Conservation (phyloP, 2,329 filamentous ascomycete species). For the Fusarium sp. region DNA sequence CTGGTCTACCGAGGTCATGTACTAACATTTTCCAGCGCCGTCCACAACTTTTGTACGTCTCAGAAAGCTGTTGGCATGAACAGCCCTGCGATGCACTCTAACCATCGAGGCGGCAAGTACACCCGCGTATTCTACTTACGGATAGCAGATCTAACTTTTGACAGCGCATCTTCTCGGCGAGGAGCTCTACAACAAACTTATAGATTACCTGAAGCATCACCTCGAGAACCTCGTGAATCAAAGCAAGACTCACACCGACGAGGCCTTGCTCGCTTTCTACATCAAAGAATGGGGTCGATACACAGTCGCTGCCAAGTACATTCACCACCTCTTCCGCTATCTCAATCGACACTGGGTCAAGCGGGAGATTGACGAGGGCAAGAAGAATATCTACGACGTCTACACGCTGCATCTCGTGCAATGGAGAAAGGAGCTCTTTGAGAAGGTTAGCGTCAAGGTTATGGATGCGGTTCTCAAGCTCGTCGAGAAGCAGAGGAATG, state of each 20-base stretch:
- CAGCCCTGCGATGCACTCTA: conserved; percentile 53
- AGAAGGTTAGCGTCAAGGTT: conserved; percentile 83
- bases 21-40: conserved; percentile 70
- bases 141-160: conserved; percentile 23
- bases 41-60: conserved; percentile 99
- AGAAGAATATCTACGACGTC: conserved; percentile 97
- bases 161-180: conserved; percentile 93
- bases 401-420: conserved; percentile 96
- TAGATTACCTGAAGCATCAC: conserved; percentile 83
- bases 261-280: conserved; percentile 90
- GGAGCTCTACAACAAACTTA: conserved; percentile 93
- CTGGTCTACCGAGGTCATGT: neutral
- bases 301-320: conserved; percentile 94
- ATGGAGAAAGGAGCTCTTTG: conserved; percentile 93
- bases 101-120: conserved; percentile 69
- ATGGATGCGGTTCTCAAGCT: conserved; percentile 96
- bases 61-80: conserved; percentile 85
- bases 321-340: conserved; percentile 96
- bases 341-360: conserved; percentile 99
- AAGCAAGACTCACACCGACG: conserved; percentile 85
- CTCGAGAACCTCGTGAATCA: conserved; percentile 75
- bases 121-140: neutral
- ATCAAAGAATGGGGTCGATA: conserved; percentile 97
- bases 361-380: conserved; percentile 97
- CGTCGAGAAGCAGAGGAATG: conserved; percentile 96